phyloP scores from a whole-genome alignment of 345 rosid genomes.

The Anacardium occidentale region DNA sequence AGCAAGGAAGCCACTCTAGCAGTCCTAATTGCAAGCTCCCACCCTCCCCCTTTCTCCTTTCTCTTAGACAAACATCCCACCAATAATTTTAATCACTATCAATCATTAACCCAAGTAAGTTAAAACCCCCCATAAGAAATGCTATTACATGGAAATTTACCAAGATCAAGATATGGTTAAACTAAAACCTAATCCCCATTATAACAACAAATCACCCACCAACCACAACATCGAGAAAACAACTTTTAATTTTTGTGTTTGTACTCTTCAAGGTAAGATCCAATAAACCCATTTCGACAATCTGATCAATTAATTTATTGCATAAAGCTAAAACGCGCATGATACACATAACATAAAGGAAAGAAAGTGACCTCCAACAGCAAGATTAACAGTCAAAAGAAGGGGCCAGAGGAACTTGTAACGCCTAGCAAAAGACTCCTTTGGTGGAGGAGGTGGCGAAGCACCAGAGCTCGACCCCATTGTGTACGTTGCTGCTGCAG shows the following conservation, averaged over 20 bases:
- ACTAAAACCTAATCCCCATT: conserved; percentile 4
- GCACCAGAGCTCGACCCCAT: conserved; percentile 52
- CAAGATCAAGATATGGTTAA: background rate
- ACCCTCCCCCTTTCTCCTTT: background rate
- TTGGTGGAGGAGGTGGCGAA: conserved; percentile 61
- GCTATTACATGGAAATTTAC: background rate
- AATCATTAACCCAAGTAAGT: background rate
- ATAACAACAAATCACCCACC: background rate
- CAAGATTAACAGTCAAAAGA: conserved; percentile 68
- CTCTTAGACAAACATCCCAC: background rate
- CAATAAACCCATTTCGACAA: conserved; percentile 12
- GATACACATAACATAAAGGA: background rate
- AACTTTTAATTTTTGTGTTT: background rate
- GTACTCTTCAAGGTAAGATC: background rate
- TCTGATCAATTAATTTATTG: conserved; percentile 5
- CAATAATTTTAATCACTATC: background rate
- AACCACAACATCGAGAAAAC: conserved; percentile 14
- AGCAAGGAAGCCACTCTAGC: background rate
- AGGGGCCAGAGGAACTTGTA: conserved; percentile 85
- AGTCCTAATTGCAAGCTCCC: background rate
- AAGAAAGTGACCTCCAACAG: conserved; percentile 62
- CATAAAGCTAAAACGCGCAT: background rate
- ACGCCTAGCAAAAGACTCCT: conserved; percentile 76
- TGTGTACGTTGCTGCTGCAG: conserved; percentile 55
- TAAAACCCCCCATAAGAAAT: background rate